Percentiles rank a stretch among this genome's conserved stretches.
These are phyloP conservation scores for Botrytis byssoidea DNA, from an alignment of 2,329 filamentous ascomycete species.

Conservation along the genomic window DNA sequence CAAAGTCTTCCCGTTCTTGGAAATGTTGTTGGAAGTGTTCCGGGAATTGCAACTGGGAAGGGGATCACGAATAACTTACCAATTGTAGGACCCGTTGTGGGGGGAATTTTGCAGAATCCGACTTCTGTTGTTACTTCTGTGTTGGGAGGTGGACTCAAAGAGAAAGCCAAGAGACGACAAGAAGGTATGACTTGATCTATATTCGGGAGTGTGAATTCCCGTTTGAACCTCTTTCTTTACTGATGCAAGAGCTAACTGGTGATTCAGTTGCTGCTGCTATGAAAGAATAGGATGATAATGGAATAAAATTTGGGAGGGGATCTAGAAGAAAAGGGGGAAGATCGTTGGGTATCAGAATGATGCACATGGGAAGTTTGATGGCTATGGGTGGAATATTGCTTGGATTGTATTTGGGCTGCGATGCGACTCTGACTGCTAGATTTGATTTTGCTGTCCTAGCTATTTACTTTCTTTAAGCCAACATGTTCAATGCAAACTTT, in stretches of 20 bases:
- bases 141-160: neutral
- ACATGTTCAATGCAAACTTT: neutral
- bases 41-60: neutral
- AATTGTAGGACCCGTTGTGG: neutral
- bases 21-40: neutral
- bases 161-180: neutral
- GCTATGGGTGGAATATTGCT: neutral
- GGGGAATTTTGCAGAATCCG: neutral
- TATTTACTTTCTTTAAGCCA: neutral
- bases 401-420: neutral
- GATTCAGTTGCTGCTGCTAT: neutral
- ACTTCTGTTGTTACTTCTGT: neutral
- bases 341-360: neutral
- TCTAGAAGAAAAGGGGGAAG: neutral
- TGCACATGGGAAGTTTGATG: neutral
- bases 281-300: neutral
- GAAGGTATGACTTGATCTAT: neutral
- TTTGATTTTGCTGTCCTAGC: neutral
- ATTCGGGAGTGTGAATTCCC: too few species aligned
- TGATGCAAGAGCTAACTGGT: neutral
- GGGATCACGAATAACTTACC: neutral
- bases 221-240: accelerated
- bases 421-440: neutral
- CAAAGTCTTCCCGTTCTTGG: neutral
- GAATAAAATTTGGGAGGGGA: too few species aligned